Conservation (phyloP, 768 basidiomycete genomes). For the Imleria badia region DNA sequence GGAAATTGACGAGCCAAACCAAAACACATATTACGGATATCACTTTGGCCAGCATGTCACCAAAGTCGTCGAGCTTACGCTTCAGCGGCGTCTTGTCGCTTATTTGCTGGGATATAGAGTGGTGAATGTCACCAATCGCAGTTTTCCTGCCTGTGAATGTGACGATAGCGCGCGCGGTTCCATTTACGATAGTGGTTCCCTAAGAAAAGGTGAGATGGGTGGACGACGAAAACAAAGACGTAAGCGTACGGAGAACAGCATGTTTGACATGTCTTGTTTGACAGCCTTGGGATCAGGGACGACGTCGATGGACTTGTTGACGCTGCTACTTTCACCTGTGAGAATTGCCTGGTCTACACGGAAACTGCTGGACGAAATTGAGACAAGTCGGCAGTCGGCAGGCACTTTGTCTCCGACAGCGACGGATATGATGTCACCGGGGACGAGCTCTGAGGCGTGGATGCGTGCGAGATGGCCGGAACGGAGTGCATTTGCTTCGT, state of each 20-base stretch:
- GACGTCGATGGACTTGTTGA: constrained; percentile 71
- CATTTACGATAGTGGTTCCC: constrained; percentile 97
- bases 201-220: constrained; percentile 28
- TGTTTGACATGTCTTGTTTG: constrained; percentile 98
- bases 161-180: constrained; percentile 84
- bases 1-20: constrained; percentile 96
- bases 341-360: constrained; percentile 95
- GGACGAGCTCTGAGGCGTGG: constrained; percentile 88
- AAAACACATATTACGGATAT: constrained; percentile 96
- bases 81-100: constrained; percentile 96
- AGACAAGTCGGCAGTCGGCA: constrained; percentile 88
- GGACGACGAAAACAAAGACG: neutral
- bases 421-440: constrained; percentile 89
- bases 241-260: constrained; percentile 78
- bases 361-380: constrained; percentile 90
- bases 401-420: constrained; percentile 95
- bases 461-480: constrained; percentile 67
- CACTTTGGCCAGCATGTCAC: constrained; percentile 96
- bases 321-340: constrained; percentile 90
- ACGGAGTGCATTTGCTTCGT: constrained; percentile 90
- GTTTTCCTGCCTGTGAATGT: constrained; percentile 83
- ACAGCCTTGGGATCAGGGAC: constrained; percentile 80
- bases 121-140: constrained; percentile 96
- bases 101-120: constrained; percentile 91
- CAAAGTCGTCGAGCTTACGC: constrained; percentile 97